A percentile compares a stretch with the other conserved stretches of the same genome.
Evolutionary conservation across 495 filamentous ascomycete species (phyloP).

Genomic region (Daldinia loculata): DNA sequence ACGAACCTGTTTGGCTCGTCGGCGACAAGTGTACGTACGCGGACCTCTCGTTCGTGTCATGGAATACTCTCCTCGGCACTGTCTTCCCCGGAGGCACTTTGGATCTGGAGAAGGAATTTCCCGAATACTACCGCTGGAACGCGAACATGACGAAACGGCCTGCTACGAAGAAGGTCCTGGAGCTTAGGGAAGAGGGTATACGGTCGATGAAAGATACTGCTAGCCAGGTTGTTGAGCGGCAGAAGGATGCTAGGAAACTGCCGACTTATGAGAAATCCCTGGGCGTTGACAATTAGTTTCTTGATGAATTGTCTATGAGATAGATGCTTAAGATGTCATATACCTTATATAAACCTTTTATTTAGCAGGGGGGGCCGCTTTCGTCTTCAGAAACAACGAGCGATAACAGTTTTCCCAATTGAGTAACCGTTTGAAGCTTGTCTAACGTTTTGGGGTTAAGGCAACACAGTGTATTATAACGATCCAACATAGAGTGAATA

Average conservation of each 20-base stretch:
- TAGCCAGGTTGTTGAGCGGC: conserved; percentile 8
- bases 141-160: conserved; percentile 44
- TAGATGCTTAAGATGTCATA: neutral
- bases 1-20: conserved; percentile 66
- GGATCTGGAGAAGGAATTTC: neutral
- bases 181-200: conserved; percentile 46
- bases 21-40: conserved; percentile 66
- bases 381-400: neutral
- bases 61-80: conserved; percentile 49
- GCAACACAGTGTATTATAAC: neutral
- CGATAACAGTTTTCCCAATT: neutral
- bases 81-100: conserved; percentile 8
- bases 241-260: neutral
- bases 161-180: conserved; percentile 51
- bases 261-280: neutral
- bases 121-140: neutral
- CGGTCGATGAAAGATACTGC: conserved; percentile 30
- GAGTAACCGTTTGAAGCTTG: conserved; percentile 11
- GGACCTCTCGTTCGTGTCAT: conserved; percentile 67
- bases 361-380: too few species aligned
- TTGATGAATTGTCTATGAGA: neutral
- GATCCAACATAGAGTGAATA: neutral
- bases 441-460: conserved; percentile 6
- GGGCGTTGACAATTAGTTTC: neutral
- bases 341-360: too few species aligned